Evolutionary conservation across 768 basidiomycete species (phyloP), one percentile per base, ranked within the genome.

Genomic region (Lactarius tabidus): DNA sequence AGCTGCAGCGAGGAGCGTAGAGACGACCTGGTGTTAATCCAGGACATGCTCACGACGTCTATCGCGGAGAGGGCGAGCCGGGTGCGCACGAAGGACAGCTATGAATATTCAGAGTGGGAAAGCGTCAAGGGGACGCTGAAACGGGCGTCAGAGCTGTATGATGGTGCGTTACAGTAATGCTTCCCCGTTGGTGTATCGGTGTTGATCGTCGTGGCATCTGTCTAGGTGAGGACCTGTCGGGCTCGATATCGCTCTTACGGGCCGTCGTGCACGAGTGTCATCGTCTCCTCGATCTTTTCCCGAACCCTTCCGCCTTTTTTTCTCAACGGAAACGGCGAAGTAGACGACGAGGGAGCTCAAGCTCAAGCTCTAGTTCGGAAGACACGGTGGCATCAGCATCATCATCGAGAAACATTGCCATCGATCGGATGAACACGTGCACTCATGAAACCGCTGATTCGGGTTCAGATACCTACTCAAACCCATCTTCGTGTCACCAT

Each of bases 251-350:
- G 1, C 77, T 86, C 12, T 74, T 89, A 52, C 81, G 87, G 35
- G 86, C 81, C 6, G 83, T 88, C 57, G 80, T 89, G 6, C 85
- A 88, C 69, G 86, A 87, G 72, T 88, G 85, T 72, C 84, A 86
- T 73, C 81, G 84, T n/a, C 85, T 87, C 68, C 77, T 86, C 61
- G 67, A 78, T 33, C 74, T 75, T 33, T 83, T 83, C 70, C 77
- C 81, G 15, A 86, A 89, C 68, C 87, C 85, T 1, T 84, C 83
- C 26, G 74, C 79, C 20, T 71, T 87, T 26, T 85, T 68, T 70
- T 65, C 59, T 20, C 51, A 38, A 9, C 38, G 71, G 61, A 39
- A n/a, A 3, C 45, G 9, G 4, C n/a, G 10, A 3, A 12, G 33
- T 60, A 51, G 23, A 23, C 7, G 23, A 9, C 23, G 60, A 6